Evolutionary conservation across 1,284 basidiomycete species (phyloP).

Genomic region (Xerocomus amazonicus): DNA sequence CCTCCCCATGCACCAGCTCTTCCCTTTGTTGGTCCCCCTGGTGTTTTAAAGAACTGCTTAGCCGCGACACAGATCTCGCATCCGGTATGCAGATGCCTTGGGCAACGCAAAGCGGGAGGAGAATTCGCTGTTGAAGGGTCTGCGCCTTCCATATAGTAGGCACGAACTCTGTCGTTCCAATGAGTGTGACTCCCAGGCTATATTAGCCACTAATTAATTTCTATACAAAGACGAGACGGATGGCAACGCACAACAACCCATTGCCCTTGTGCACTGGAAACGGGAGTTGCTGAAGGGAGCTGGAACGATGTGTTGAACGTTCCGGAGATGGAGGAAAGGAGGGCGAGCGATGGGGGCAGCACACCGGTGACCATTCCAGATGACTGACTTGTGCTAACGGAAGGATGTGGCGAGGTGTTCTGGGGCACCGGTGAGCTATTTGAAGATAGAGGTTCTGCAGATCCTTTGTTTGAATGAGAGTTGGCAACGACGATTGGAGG

Average conservation of each 20-base stretch:
- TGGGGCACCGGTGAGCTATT: conserved; percentile 23
- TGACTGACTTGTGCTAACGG: conserved; percentile 26
- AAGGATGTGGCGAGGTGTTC: conserved; percentile 27
- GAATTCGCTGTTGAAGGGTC: conserved; percentile 62
- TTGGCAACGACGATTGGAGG: conserved; percentile 29
- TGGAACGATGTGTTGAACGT: conserved; percentile 4
- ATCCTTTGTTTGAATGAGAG: conserved; percentile 25
- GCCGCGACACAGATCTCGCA: conserved; percentile 72
- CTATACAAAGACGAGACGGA: not conserved
- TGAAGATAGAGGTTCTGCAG: conserved; percentile 20
- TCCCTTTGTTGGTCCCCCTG: conserved; percentile 26
- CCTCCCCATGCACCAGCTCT: conserved; percentile 27
- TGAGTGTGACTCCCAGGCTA: conserved; percentile 17
- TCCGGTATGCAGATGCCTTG: conserved; percentile 64
- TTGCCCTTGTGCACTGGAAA: conserved; percentile 11
- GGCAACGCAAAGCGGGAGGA: conserved; percentile 61
- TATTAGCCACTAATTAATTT: conserved; percentile 6
- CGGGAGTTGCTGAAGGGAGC: conserved; percentile 4
- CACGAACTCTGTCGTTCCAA: conserved; percentile 43
- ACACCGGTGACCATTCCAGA: conserved; percentile 11
- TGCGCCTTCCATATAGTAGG: conserved; percentile 57
- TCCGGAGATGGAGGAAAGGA: conserved; percentile 39
- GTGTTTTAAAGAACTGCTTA: conserved; percentile 36
- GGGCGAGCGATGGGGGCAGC: conserved; percentile 38
- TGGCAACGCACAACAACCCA: conserved; percentile 15